Evolutionary conservation across 2,329 filamentous ascomycete species (phyloP), one percentile per base, ranked within the genome.

Genomic region (Xylariaceae sp.): DNA sequence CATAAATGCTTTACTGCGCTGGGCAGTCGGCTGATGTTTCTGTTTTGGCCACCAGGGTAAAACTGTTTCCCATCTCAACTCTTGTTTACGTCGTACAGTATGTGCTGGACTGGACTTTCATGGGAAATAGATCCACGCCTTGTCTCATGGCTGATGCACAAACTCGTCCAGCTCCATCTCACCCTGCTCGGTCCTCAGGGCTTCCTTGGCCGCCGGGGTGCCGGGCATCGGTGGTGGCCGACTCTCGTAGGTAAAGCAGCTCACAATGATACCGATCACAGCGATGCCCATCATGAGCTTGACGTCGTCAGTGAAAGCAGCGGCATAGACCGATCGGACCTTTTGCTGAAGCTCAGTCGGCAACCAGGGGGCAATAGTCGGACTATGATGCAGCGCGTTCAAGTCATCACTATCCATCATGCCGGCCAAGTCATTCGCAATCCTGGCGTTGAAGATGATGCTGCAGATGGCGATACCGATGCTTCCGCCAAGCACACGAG

Each of bases 391-490:
- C 17, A 82, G 71, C 10, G 72, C 70, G 7, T 71, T 69, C n/a
- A 80, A 68, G 56, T 80, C 73, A 9, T 67, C 61, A 2, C 68
- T 56, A 9, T 73, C 73, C 57, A 81, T 66, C 35, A 70, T 64
- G 30, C 64, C 63, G 10, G 70, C 66, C 9, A 82, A 71, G 42
- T 74, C 68, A 34, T 65, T 63, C 50, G 77, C 73, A 48, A 77
- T 73, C 56, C 75, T 74, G 37, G 70, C 65, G 66, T 83, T 83
- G 70, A 85, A 81, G 9, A 87, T 75, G 11, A 84, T 78, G n/a
- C 81, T 85, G 63, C 83, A 84, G 23, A 80, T 70, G 0, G 83
- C 80, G 49, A 87, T 75, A 1, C 84, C 84, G 34, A 86, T 75
- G 44, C 81, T 81, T 2, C 84, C 84, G 1, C 84, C 84, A 1